phyloP scores from a whole-genome alignment of 768 basidiomycete genomes.

The Grammothele lineata region DNA sequence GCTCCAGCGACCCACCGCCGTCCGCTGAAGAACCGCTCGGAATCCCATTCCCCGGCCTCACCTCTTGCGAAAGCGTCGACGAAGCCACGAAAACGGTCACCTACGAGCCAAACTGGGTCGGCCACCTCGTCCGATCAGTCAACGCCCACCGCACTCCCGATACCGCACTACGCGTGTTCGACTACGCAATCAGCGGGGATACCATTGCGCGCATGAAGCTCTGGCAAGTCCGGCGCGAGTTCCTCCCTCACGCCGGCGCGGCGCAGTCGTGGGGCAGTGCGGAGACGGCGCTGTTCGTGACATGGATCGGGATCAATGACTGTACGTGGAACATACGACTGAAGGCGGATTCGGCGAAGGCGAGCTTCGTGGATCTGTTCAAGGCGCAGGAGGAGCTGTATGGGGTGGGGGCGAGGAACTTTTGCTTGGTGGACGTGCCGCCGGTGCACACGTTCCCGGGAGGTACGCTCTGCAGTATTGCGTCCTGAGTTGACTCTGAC shows the following conservation, averaged over 20 bases:
- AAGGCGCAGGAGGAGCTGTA: constrained; percentile 44
- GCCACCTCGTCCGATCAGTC: constrained; percentile 37
- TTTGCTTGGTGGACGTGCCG: constrained; percentile 55
- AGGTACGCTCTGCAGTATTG: constrained; percentile 14
- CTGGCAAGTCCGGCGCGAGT: constrained; percentile 34
- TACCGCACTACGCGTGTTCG: constrained; percentile 43
- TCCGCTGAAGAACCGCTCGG: constrained; percentile 42
- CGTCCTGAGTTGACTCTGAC: background rate
- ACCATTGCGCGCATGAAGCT: constrained; percentile 28
- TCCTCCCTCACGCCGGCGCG: constrained; percentile 27
- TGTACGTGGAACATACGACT: constrained; percentile 37
- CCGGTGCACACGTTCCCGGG: constrained; percentile 45
- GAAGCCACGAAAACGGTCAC: constrained; percentile 37
- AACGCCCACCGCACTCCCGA: background rate
- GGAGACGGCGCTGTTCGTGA: constrained; percentile 32
- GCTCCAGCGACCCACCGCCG: constrained; percentile 20
- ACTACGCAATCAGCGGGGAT: constrained; percentile 50
- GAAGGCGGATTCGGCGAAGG: background rate
- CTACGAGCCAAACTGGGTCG: constrained; percentile 58
- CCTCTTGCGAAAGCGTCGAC: constrained; percentile 52
- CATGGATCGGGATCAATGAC: constrained; percentile 67
- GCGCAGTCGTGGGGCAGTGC: constrained; percentile 20
- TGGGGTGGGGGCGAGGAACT: constrained; percentile 39
- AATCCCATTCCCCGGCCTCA: constrained; percentile 42
- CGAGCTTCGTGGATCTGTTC: constrained; percentile 34